Evolutionary conservation across 2,329 filamentous ascomycete genomes (phyloP).

Genomic region (Davidsoniella virescens): DNA sequence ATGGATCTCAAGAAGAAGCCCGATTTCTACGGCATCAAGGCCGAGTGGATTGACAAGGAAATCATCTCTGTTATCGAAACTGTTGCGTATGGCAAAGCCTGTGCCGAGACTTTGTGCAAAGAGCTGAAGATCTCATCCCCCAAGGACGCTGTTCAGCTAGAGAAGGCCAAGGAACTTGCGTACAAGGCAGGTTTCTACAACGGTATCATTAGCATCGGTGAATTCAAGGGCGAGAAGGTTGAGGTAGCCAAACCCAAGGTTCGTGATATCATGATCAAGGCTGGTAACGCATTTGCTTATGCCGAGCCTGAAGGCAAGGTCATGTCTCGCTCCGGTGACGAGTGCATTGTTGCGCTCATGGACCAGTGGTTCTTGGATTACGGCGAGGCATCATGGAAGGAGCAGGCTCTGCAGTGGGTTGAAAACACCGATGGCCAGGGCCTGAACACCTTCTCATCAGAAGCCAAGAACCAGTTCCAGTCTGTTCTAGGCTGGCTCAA

Average conservation of each 20-base stretch:
- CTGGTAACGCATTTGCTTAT: conserved; percentile 72
- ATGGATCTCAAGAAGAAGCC: conserved; percentile 85
- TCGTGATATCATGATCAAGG: conserved; percentile 57
- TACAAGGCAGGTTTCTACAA: conserved; percentile 98
- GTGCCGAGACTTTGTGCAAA: conserved; percentile 70
- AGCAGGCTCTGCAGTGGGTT: conserved; percentile 56
- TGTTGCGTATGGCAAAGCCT: conserved; percentile 70
- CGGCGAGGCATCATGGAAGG: conserved; percentile 75
- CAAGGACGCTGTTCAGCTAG: conserved; percentile 77
- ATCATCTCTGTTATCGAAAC: conserved; percentile 83
- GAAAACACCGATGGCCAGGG: conserved; percentile 47
- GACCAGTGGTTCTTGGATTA: conserved; percentile 99
- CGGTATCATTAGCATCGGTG: conserved; percentile 73
- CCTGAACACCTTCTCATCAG: conserved; percentile 64
- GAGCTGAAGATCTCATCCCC: conserved; percentile 92
- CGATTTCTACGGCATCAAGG: conserved; percentile 89
- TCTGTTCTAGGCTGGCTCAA: conserved; percentile 82
- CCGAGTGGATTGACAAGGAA: conserved; percentile 87
- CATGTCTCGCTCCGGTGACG: conserved; percentile 74
- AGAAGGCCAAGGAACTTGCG: conserved; percentile 85
- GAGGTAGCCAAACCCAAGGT: conserved; percentile 78
- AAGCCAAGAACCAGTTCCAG: conserved; percentile 67
- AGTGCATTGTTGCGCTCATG: conserved; percentile 81
- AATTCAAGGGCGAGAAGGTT: conserved; percentile 76
- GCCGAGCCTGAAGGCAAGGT: conserved; percentile 86